Evolutionary conservation across 768 basidiomycete species (phyloP).

Genomic region (Lepiota venenata): DNA sequence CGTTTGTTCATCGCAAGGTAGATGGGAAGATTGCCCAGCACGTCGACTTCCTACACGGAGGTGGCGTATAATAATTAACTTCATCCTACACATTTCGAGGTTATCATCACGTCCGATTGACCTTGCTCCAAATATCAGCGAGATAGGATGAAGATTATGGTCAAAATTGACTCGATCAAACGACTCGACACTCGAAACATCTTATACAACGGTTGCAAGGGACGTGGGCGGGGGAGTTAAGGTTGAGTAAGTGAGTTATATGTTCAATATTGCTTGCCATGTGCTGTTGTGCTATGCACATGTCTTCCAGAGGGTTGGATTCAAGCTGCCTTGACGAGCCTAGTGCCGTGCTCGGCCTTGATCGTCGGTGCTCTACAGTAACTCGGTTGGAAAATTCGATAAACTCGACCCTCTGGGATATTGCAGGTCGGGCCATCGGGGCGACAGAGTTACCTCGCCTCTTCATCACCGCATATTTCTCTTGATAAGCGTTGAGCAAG

Average conservation of each 20-base stretch:
- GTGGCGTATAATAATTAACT: slow-evolving; percentile 7
- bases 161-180: neutral
- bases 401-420: neutral
- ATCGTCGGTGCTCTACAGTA: neutral
- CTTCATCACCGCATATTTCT: slow-evolving; percentile 3
- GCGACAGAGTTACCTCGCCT: neutral
- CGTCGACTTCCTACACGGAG: slow-evolving; percentile 2
- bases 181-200: neutral
- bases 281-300: neutral
- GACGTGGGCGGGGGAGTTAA: neutral
- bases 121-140: slow-evolving; percentile 2
- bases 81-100: slow-evolving; percentile 1
- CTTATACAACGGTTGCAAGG: too few species aligned
- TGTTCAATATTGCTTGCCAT: neutral
- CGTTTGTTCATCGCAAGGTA: neutral
- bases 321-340: neutral
- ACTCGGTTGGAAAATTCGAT: slow-evolving; percentile 1
- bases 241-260: neutral
- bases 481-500: slow-evolving; percentile 2
- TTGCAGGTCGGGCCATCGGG: neutral
- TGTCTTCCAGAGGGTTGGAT: neutral
- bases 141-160: slow-evolving; percentile 8
- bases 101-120: slow-evolving; percentile 9
- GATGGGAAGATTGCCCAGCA: slow-evolving; percentile 6
- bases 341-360: neutral